A percentile compares a stretch with the other conserved stretches of the same genome.
Conservation (phyloP, 495 filamentous ascomycete species). For the Aspergillus cavernicola region DNA sequence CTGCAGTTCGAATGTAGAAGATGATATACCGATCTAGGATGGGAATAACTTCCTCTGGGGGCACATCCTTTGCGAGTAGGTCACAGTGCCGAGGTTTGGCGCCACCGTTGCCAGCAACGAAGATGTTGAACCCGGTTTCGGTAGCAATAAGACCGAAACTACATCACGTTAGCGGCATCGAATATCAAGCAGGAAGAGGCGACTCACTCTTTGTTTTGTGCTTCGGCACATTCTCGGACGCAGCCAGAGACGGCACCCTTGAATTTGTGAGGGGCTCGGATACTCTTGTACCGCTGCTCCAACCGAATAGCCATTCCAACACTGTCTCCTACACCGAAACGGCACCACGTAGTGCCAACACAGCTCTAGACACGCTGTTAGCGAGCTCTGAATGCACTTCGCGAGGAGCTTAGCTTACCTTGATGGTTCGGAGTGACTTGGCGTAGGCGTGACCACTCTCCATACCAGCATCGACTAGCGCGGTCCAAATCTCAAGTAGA, state of each 20-base stretch:
- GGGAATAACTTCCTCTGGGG: slow-evolving; percentile 78
- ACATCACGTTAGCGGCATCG: slow-evolving; percentile 14
- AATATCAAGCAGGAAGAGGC: not conserved
- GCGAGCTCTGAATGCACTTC: not conserved
- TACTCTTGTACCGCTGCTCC: slow-evolving; percentile 92
- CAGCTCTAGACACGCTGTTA: slow-evolving; percentile 57
- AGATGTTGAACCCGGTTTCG: slow-evolving; percentile 94
- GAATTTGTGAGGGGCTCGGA: slow-evolving; percentile 88
- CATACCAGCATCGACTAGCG: slow-evolving; percentile 85
- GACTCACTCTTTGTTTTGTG: slow-evolving; percentile 86
- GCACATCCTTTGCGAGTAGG: slow-evolving; percentile 87
- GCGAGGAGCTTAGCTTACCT: slow-evolving; percentile 39
- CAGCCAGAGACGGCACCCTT: slow-evolving; percentile 92
- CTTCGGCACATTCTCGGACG: slow-evolving; percentile 91
- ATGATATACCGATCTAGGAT: slow-evolving; percentile 90
- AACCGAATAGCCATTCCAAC: slow-evolving; percentile 94
- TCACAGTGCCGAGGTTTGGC: slow-evolving; percentile 83
- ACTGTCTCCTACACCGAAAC: slow-evolving; percentile 90
- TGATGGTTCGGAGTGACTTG: slow-evolving; percentile 87
- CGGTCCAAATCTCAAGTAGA: slow-evolving; percentile 82
- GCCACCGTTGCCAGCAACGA: slow-evolving; percentile 89
- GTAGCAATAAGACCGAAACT: slow-evolving; percentile 92
- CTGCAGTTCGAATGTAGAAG: slow-evolving; percentile 96
- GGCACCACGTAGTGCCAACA: slow-evolving; percentile 92
- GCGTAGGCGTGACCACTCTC: slow-evolving; percentile 95